These are phyloP conservation scores for Tricholoma furcatifolium DNA, from an alignment of 768 basidiomycete genomes.

Conservation along the genomic window DNA sequence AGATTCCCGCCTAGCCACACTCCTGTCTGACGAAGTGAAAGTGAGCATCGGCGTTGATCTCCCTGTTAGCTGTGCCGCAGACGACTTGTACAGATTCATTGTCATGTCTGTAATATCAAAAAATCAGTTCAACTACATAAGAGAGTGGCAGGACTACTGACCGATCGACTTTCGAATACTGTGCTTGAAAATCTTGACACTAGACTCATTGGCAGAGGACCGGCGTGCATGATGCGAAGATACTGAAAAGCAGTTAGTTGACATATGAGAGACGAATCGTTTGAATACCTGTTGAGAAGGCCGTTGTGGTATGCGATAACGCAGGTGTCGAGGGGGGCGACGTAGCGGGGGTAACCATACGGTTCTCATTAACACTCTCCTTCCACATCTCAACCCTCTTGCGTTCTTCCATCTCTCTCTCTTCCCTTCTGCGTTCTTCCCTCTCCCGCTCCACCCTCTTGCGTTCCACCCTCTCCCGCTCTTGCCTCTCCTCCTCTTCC, in stretches of 20 bases:
- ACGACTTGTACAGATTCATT: constrained; percentile 64
- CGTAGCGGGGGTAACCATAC: constrained; percentile 12
- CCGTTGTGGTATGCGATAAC: constrained; percentile 10
- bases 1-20: constrained; percentile 32
- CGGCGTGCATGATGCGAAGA: constrained; percentile 7
- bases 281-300: constrained; percentile 13
- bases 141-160: constrained; percentile 26
- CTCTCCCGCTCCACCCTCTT: constrained; percentile 23
- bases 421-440: constrained; percentile 36
- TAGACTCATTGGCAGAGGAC: constrained; percentile 24
- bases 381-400: constrained; percentile 26
- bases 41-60: constrained; percentile 43
- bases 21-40: constrained; percentile 33
- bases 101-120: constrained; percentile 55
- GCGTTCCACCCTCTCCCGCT: constrained; percentile 35
- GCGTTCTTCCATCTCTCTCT: constrained; percentile 35
- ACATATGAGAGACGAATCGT: neutral
- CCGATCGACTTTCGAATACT: constrained; percentile 75
- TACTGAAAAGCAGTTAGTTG: constrained; percentile 4
- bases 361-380: constrained; percentile 22
- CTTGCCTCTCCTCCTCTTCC: constrained; percentile 35
- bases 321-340: constrained; percentile 2
- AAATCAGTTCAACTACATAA: neutral
- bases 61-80: constrained; percentile 43
- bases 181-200: constrained; percentile 54